phyloP scores from a whole-genome alignment of 306 rosid genomes.

The Nissolia schottii region DNA sequence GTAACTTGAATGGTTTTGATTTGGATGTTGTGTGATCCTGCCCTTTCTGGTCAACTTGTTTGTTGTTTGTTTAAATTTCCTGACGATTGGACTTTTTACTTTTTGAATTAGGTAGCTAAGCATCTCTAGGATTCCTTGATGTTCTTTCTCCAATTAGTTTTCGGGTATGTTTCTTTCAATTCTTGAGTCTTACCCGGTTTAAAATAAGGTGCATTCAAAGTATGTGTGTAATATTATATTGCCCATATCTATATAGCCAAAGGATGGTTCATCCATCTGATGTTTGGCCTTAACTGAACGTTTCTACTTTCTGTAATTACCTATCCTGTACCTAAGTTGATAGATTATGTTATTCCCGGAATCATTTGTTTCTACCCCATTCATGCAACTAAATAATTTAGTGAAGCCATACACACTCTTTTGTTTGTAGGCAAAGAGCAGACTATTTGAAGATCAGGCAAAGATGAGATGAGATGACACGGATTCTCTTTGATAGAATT shows the following conservation, averaged over 20 bases:
- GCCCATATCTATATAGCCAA: neutral
- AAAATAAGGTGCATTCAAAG: neutral
- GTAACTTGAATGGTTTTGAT: neutral
- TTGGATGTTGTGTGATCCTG: neutral
- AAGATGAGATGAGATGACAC: slow-evolving; percentile 45
- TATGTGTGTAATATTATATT: neutral
- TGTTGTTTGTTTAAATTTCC: slow-evolving; percentile 17
- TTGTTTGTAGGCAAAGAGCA: slow-evolving; percentile 64
- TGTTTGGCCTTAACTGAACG: neutral
- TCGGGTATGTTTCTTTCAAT: slow-evolving; percentile 41
- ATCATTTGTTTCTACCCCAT: neutral
- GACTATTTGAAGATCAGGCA: slow-evolving; percentile 74
- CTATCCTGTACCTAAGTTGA: slow-evolving; percentile 9
- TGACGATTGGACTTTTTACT: slow-evolving; percentile 39
- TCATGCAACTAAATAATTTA: slow-evolving; percentile 22
- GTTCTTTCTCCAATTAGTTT: slow-evolving; percentile 37
- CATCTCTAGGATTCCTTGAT: slow-evolving; percentile 35
- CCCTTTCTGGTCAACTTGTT: slow-evolving; percentile 4
- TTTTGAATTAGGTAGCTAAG: slow-evolving; percentile 43
- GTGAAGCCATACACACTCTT: slow-evolving; percentile 34
- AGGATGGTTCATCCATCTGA: neutral
- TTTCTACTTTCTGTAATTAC: neutral
- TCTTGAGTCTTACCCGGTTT: slow-evolving; percentile 16
- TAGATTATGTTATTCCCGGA: slow-evolving; percentile 16
- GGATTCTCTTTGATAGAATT: slow-evolving; percentile 34